phyloP scores from a whole-genome alignment of 2,329 filamentous ascomycete genomes.

The Coniella lustricola region DNA sequence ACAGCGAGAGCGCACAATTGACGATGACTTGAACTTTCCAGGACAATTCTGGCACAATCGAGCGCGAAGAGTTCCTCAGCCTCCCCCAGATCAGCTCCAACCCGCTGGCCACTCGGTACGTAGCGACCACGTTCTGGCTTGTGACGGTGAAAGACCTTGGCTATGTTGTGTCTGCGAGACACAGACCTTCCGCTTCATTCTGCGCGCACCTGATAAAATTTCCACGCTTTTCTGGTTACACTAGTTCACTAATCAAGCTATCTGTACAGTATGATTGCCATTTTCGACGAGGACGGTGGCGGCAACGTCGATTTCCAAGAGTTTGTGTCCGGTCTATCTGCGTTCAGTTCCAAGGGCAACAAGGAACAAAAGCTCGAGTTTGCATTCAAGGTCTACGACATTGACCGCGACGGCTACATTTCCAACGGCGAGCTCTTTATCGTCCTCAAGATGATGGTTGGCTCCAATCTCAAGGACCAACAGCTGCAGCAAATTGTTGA shows the following conservation, averaged over 20 bases:
- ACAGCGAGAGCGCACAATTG: not conserved
- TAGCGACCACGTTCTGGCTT: not conserved
- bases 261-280: slow-evolving; percentile 80
- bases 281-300: slow-evolving; percentile 97
- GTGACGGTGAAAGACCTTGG: not conserved
- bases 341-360: slow-evolving; percentile 96
- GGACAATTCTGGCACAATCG: slow-evolving; percentile 98
- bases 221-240: not conserved
- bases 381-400: slow-evolving; percentile 99
- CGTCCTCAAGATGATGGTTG: slow-evolving; percentile 99
- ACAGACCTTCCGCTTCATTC: not conserved
- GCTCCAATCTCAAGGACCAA: slow-evolving; percentile 97
- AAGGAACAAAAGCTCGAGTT: slow-evolving; percentile 98
- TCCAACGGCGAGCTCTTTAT: slow-evolving; percentile 99
- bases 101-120: slow-evolving; percentile 85
- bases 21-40: slow-evolving; percentile 28
- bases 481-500: slow-evolving; percentile 99
- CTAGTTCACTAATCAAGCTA: not conserved
- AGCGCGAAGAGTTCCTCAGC: slow-evolving; percentile 95
- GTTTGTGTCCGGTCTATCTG: slow-evolving; percentile 90
- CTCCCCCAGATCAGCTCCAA: slow-evolving; percentile 97
- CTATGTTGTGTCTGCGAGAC: not conserved
- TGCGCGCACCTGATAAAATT: not conserved
- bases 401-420: slow-evolving; percentile 96
- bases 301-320: slow-evolving; percentile 98